phyloP scores from a whole-genome alignment of 2,329 filamentous ascomycete species.

The Alternaria sp. region DNA sequence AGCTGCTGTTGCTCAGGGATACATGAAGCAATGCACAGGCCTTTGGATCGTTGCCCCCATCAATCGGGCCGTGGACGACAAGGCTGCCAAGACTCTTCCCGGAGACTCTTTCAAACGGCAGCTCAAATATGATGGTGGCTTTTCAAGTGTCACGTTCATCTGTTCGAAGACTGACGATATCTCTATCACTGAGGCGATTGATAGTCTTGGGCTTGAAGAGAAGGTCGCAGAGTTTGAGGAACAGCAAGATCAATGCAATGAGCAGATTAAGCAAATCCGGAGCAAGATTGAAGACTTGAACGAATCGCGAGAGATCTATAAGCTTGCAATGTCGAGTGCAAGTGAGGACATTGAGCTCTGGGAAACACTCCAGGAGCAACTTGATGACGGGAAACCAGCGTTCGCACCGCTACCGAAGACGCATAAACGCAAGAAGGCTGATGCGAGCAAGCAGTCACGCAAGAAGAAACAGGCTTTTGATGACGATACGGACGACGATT shows the following conservation, averaged over 20 bases:
- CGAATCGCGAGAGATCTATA: constrained; percentile 49
- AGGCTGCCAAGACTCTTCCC: constrained; percentile 64
- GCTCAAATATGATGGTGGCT: constrained; percentile 66
- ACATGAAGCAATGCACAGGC: constrained; percentile 67
- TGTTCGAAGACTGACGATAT: constrained; percentile 72
- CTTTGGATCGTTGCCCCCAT: constrained; percentile 72
- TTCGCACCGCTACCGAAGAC: constrained; percentile 48
- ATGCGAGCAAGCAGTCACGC: not conserved
- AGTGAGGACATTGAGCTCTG: constrained; percentile 58
- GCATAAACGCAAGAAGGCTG: constrained; percentile 55
- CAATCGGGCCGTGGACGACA: constrained; percentile 67
- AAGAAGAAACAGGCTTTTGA: constrained; percentile 5
- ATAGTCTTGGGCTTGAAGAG: constrained; percentile 51
- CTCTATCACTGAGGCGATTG: constrained; percentile 56
- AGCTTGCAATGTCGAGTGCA: constrained; percentile 46
- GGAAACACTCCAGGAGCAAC: constrained; percentile 52
- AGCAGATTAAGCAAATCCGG: constrained; percentile 29
- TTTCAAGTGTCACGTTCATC: constrained; percentile 66
- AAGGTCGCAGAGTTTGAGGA: constrained; percentile 42
- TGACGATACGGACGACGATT: constrained; percentile 3
- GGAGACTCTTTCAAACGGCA: constrained; percentile 67
- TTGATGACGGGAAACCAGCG: constrained; percentile 55
- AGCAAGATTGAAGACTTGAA: constrained; percentile 39
- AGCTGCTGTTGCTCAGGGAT: constrained; percentile 64
- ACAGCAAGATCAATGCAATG: constrained; percentile 26